Evolutionary conservation across 2,329 filamentous ascomycete species (phyloP), one percentile per base, ranked within the genome.

Genomic region (Fusarium redolens): DNA sequence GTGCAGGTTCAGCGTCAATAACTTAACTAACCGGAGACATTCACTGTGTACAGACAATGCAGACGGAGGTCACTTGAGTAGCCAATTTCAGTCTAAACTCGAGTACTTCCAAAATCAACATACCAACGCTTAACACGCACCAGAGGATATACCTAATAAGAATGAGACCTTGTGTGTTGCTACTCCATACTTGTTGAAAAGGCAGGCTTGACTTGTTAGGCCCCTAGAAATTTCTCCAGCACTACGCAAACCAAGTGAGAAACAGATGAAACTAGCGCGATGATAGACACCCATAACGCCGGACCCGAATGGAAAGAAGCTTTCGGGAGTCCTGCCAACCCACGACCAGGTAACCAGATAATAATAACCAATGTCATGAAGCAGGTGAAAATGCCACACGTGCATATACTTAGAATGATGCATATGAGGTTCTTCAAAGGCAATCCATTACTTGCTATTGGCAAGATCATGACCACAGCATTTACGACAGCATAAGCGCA

Each of bases 371-470:
- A 35, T 43, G 25, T 40, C 31, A 33, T 55, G 51, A 55, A 41
- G 37, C 25, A 55, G 38, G 35, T 28, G 20, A 55, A 55, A 55
- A 55, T n/a, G 22, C 51, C 37, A 38, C 48, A 51, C 13, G 31
- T 12, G 31, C 33, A 37, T 51, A 38, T 50, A 50, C 55, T 58
- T 7, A 58, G 5, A 11, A 58, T 47, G 41, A 58, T 58, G 43
- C 43, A 45, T 58, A 47, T 48, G 43, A 31, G 55, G 55, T 44
- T 40, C 55, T 58, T 58, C 7, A 58, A 58, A 28, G 55, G 55
- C 33, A 58, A 58, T 44, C 43, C 55, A 58, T 50, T 50, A 37
- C 28, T 50, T 50, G 47, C n/a, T 50, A 50, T 50, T 25, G 31
- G 30, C n/a, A 50, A 50, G 20, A 35, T 50, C n/a, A 50, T 50